These are phyloP conservation scores for Eucalyptus polyanthemos DNA, from an alignment of 345 rosid species.

Conservation along the genomic window DNA sequence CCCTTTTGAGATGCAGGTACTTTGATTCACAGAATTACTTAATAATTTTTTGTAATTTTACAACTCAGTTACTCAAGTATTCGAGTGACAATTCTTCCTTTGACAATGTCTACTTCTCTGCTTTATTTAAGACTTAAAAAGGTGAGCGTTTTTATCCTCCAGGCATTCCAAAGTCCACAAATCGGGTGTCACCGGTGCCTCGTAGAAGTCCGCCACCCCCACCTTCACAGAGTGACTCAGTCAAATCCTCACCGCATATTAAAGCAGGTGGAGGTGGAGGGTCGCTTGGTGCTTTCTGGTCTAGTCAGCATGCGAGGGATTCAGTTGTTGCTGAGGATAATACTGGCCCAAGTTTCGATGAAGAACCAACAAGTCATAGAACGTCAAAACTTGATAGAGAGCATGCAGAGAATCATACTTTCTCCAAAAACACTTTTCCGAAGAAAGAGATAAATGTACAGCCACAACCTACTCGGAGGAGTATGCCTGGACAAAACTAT, in stretches of 20 bases:
- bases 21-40: neutral
- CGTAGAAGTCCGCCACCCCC: conserved; percentile 81
- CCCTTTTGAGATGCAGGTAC: neutral
- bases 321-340: conserved; percentile 40
- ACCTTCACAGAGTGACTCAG: conserved; percentile 28
- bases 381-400: conserved; percentile 26
- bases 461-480: conserved; percentile 16
- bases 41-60: neutral
- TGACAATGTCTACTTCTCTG: neutral
- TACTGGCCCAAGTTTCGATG: conserved; percentile 48
- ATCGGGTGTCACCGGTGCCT: conserved; percentile 56
- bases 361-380: conserved; percentile 31
- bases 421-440: conserved; percentile 23
- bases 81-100: neutral
- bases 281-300: conserved; percentile 90
- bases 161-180: conserved; percentile 36
- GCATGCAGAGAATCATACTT: conserved; percentile 21
- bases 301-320: conserved; percentile 64
- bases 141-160: neutral
- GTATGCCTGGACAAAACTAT: conserved; percentile 11
- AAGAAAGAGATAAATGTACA: conserved; percentile 32
- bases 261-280: conserved; percentile 40
- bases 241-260: conserved; percentile 9
- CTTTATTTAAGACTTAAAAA: neutral
- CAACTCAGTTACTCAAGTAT: neutral